phyloP scores from a whole-genome alignment of 768 basidiomycete species.

The Krasilnikovozyma curviuscula region DNA sequence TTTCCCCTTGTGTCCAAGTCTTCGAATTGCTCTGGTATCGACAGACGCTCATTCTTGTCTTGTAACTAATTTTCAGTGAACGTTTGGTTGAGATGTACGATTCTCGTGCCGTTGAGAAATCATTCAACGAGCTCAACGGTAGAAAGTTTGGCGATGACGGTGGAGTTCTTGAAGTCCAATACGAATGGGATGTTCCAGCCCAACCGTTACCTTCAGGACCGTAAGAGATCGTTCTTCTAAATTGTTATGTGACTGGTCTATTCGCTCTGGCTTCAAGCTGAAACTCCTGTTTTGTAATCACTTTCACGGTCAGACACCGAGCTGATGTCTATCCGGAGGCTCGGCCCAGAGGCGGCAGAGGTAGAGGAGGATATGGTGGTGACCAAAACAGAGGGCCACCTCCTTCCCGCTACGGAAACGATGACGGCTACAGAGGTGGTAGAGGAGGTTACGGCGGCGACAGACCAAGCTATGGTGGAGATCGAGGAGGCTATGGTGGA shows the following conservation, averaged over 20 bases:
- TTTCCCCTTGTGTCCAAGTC: conserved; percentile 47
- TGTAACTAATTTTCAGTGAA: conserved; percentile 35
- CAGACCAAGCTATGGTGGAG: conserved; percentile 28
- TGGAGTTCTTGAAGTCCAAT: conserved; percentile 70
- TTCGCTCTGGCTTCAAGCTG: conserved; percentile 10
- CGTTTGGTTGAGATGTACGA: conserved; percentile 91
- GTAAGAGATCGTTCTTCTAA: conserved; percentile 19
- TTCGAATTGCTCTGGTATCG: too few species aligned
- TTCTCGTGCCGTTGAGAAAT: conserved; percentile 55
- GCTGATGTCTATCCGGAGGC: conserved; percentile 27
- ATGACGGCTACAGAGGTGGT: neutral
- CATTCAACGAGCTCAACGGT: conserved; percentile 59
- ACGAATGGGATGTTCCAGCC: conserved; percentile 61
- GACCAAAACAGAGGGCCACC: neutral
- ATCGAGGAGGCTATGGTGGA: conserved; percentile 24
- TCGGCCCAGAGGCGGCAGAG: conserved; percentile 27
- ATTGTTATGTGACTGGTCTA: conserved; percentile 24
- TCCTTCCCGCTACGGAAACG: neutral
- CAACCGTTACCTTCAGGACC: conserved; percentile 33
- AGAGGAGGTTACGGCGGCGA: too few species aligned
- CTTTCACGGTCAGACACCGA: conserved; percentile 15
- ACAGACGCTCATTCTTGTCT: too few species aligned
- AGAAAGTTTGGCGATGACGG: conserved; percentile 61
- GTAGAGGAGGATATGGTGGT: conserved; percentile 23
- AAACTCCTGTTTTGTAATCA: neutral